Conservation (phyloP, 768 basidiomycete genomes). For the Atractiella rhizophila region DNA sequence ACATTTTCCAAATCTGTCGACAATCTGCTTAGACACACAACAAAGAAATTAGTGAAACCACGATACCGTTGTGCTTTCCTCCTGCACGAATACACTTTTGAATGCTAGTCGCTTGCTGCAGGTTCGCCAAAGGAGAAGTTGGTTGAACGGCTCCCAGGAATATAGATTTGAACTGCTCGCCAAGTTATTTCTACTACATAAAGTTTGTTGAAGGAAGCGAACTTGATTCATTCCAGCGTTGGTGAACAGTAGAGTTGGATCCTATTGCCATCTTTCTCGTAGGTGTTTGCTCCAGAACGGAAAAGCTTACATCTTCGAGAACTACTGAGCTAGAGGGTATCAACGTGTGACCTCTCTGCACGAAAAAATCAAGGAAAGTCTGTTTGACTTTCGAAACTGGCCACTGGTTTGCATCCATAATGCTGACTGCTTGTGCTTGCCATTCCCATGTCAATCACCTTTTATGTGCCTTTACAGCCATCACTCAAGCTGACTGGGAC, state of each 20-base stretch:
- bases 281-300: no score
- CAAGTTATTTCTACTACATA: no score
- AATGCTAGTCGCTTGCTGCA: conserved; percentile 79
- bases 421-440: no score
- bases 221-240: no score
- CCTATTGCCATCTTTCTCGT: no score
- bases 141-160: conserved; percentile 97
- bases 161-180: conserved; percentile 75
- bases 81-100: conserved; percentile 98
- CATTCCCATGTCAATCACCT: no score
- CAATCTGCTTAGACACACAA: no score
- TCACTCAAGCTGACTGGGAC: no score
- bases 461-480: no score
- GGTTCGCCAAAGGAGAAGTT: conserved; percentile 62
- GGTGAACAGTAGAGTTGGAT: conserved; percentile 89
- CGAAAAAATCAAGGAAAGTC: conserved; percentile 75
- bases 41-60: not conserved
- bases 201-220: not conserved
- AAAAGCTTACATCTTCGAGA: no score
- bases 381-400: conserved; percentile 54
- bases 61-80: conserved; percentile 92
- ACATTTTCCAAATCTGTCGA: conserved; percentile 95
- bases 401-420: no score
- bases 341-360: conserved; percentile 56
- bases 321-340: conserved; percentile 76